Evolutionary conservation across 306 rosid genomes (phyloP), one percentile per base, ranked within the genome.

Genomic region (Betula pendula): DNA sequence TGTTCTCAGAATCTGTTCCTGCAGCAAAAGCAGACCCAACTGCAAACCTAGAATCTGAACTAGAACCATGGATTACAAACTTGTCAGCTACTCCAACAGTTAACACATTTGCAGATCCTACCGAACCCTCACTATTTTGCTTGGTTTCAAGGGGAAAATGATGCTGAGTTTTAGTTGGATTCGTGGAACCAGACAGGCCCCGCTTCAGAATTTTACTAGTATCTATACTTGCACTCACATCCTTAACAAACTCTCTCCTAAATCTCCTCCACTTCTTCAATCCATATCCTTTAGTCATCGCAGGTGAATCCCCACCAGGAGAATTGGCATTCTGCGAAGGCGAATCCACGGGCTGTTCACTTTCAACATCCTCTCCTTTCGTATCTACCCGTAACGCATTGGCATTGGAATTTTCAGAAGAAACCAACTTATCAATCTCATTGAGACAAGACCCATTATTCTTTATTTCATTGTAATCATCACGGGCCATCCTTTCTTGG

Each of bases 1-100:
- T 87, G 77, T 89, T 85, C 84, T 92, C 98, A 11, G 98, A 94
- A 88, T 90, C 97, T 19, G 93, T 85, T 47, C 90, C 93, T 50
- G 79, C 92, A 67, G 75, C 87, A 87, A 87, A 90, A 75, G 82
- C 89, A 81, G 91, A 71, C 63, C 91, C 92, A 63, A 78, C 72
- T 29, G 91, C 90, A 83, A 85, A 77, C 80, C 92, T 86, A 62
- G 96, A 89, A 84, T 92, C 96, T 0, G 80, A 79, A 83, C 87
- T 85, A 50, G 90, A 87, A 73, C 87, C 91, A 42, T 70, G 88
- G 71, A 83, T 70, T n/a, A 75, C 66, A 76, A 74, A 63, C 68
- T 87, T 86, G 60, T 83, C 86, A 1, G 75, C 75, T 55, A 76
- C 71, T 77, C 84, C 90, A n/a, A 49, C 73, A 88, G 86, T 87